These are phyloP conservation scores for Protea cynaroides DNA, from an alignment of 164 flowering plant genomes.

Conservation along the genomic window DNA sequence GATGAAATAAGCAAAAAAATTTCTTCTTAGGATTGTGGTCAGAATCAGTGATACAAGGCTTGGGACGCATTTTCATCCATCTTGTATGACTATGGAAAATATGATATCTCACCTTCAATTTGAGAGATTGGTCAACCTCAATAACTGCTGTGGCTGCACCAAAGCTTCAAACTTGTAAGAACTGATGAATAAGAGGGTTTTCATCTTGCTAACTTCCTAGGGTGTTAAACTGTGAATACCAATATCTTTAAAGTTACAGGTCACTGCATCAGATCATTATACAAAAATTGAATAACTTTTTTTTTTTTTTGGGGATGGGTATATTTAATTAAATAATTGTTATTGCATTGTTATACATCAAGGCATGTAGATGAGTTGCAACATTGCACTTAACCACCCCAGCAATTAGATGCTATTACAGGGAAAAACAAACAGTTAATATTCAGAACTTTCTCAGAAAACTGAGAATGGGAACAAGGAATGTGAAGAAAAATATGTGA, in stretches of 20 bases:
- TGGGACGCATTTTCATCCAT: background rate
- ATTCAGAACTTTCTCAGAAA: background rate
- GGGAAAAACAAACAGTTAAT: background rate
- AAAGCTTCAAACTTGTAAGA: background rate
- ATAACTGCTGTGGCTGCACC: slow-evolving; percentile 20
- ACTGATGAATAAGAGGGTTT: no score
- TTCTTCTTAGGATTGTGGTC: background rate
- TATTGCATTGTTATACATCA: no score
- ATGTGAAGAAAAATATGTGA: no score
- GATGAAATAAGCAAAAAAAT: background rate
- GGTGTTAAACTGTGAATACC: no score
- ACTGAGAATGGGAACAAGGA: background rate
- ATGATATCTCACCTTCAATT: slow-evolving; percentile 39
- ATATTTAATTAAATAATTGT: no score
- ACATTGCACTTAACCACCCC: no score
- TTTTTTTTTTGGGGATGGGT: no score
- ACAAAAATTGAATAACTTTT: no score
- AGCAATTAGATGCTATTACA: no score
- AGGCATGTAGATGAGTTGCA: no score
- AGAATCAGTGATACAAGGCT: background rate
- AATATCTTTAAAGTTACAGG: no score
- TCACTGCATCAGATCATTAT: no score
- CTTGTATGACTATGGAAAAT: background rate
- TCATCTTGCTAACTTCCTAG: background rate
- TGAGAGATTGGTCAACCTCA: slow-evolving; percentile 27